A percentile compares a stretch with the other conserved stretches of the same genome.
phyloP scores from a whole-genome alignment of 495 filamentous ascomycete species.

The Staphylotrichum tortipilum region DNA sequence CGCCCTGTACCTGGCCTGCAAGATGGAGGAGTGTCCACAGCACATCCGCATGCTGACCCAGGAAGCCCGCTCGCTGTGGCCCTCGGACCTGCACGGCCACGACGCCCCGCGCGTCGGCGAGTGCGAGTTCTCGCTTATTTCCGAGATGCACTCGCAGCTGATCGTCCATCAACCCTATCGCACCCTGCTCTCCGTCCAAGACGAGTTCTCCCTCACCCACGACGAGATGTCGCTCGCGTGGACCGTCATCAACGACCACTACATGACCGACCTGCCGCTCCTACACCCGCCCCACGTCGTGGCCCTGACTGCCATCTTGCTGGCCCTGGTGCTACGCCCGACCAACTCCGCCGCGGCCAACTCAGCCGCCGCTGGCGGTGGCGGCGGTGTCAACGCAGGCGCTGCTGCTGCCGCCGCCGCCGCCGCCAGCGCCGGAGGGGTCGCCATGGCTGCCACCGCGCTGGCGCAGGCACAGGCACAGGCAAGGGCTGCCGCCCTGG shows the following conservation, averaged over 20 bases:
- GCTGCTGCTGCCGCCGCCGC: not conserved
- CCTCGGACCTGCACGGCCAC: constrained; percentile 70
- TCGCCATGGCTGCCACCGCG: constrained; percentile 34
- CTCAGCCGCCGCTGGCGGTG: not conserved
- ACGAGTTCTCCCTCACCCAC: constrained; percentile 56
- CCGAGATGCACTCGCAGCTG: constrained; percentile 87
- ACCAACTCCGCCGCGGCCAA: constrained; percentile 7
- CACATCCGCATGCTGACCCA: constrained; percentile 83
- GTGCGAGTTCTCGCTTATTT: constrained; percentile 93
- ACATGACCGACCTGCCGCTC: constrained; percentile 86
- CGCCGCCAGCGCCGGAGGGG: constrained; percentile 14
- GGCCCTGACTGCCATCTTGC: constrained; percentile 79
- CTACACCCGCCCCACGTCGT: constrained; percentile 84
- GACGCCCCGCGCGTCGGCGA: constrained; percentile 89
- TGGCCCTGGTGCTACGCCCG: constrained; percentile 69
- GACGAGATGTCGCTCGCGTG: constrained; percentile 76
- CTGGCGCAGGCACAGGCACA: constrained; percentile 33
- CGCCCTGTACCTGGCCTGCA: constrained; percentile 90
- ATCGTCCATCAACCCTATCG: constrained; percentile 98
- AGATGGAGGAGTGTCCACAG: constrained; percentile 97
- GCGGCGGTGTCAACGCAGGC: not conserved
- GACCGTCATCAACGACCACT: constrained; percentile 92
- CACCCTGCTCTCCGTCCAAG: constrained; percentile 64
- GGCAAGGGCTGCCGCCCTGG: constrained; percentile 12
- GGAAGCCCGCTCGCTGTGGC: constrained; percentile 82